Base-by-base conservation (phyloP, 2,329 filamentous ascomycete genomes). In the Colletotrichum tanaceti region DNA sequence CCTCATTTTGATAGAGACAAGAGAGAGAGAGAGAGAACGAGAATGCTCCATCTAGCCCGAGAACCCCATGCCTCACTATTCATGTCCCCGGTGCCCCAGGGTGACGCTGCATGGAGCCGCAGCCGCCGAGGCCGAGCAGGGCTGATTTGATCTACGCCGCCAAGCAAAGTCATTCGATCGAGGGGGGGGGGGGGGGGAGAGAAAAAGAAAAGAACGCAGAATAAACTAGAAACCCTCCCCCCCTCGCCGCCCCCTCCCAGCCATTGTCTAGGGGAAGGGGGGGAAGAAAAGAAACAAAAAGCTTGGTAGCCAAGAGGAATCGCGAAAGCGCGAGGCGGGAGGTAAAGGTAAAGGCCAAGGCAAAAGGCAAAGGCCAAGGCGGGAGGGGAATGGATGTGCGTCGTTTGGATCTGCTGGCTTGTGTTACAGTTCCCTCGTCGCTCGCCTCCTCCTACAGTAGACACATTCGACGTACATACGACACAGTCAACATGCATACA, bases 91-190 rank as follows among this genome's bases (percentile, higher is more conserved):
- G 1, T 10, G 9, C 46, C 46, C 32, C 49, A 46, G 49, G 16
- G 13, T 55, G 54, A 24, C 38, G 11, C 38, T 43, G 58, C 50
- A 39, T 63, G 50, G 58, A 66, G 63, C 63, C 58, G 49, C 50
- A 63, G 50, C 38, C 44, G 63, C 58, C 58, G 63, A 57, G 50
- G 52, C n/a, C 7, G 28, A 28, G 28, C 32, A 22, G 43, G 47
- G 43, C 58, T 24, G 50, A 66, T 66, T 50, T 24, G 50, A 66
- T 66, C 58, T 55, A 35, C 50, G 22, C 43, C 24, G 22, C 28
- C 28, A 28, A 28, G 35, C 24, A 54, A 53, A 59, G 24, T 49
- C 58, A 49, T 50, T 47, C 32, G 6, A 47, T 22, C 22, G 28
- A 28, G 28, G 28, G 28, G 41, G 24, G 16, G 47, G 3, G 18